Evolutionary conservation across 164 flowering plant genomes (phyloP), one percentile per base, ranked within the genome.

Genomic region (Santalum album): DNA sequence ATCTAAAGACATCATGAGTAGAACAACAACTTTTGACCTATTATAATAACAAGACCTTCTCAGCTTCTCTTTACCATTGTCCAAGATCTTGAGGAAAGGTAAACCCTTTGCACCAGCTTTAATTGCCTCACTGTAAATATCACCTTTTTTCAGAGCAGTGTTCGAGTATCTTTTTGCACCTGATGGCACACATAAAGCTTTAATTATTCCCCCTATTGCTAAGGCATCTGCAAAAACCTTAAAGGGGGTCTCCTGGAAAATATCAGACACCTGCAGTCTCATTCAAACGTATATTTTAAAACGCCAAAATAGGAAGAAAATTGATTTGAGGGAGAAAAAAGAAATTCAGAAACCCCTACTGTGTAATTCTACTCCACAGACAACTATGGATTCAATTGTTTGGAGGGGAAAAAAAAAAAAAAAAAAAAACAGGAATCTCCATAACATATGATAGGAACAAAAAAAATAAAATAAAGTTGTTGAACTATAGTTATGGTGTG

Each of bases 41-140:
- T 10, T 14, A 38, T 38, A 15, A 9, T 25, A 52, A 27, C 23
- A 15, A 9, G n/a, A 51, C 62, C 55, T 42, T 42, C 1, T 21
- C 22, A 43, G 22, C 4, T 10, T 3, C 12, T 19, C 26, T 7
- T 65, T 82, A 91, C 96, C 96, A 71, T 75, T 69, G 58, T 74
- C 77, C 65, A 73, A 68, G 47, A 88, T 81, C 81, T 84, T 91
- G 53, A 91, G 81, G 72, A 84, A 88, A 53, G 95, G 98, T 59
- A 91, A 79, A 53, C 98, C 98, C 82, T 76, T 84, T 2, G 98
- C 96, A 57, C 96, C 96, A 67, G 96, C 86, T 72, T 79, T 84
- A 19, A 86, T 69, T 46, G 90, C 95, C 74, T 87, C 90, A 62
- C 54, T 77, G 66, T 79, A 84, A 36, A 91, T 59, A 52, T 82